These are phyloP conservation scores for Cladosporium sp. DNA, from an alignment of 2,329 filamentous ascomycete genomes.

Conservation along the genomic window DNA sequence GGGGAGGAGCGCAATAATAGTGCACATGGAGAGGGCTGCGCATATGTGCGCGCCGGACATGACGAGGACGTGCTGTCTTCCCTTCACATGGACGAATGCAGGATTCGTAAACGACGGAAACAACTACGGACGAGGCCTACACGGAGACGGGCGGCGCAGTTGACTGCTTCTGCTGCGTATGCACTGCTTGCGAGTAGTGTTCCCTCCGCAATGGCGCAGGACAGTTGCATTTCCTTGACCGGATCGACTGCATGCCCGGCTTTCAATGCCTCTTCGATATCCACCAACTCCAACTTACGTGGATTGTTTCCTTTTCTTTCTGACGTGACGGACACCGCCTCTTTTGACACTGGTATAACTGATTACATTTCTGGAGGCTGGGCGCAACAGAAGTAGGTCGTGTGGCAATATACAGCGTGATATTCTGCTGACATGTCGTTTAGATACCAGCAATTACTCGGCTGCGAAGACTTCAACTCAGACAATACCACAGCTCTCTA, in stretches of 20 bases:
- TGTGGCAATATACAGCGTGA: background rate
- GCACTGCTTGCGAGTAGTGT: slow-evolving; percentile 23
- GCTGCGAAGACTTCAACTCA: slow-evolving; percentile 73
- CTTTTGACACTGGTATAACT: slow-evolving; percentile 73
- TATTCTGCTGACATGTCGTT: slow-evolving; percentile 29
- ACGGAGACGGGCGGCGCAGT: slow-evolving; percentile 3
- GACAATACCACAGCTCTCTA: slow-evolving; percentile 78
- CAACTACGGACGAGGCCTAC: background rate
- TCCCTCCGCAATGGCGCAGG: slow-evolving; percentile 29
- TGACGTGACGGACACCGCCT: slow-evolving; percentile 68
- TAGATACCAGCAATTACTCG: slow-evolving; percentile 78
- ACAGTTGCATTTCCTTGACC: slow-evolving; percentile 62
- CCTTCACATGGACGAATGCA: slow-evolving; percentile 2
- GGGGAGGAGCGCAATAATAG: background rate
- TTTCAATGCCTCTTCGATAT: slow-evolving; percentile 68
- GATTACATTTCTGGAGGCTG: slow-evolving; percentile 72
- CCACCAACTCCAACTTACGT: slow-evolving; percentile 55
- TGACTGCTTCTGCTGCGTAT: slow-evolving; percentile 13
- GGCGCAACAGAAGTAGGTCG: slow-evolving; percentile 68
- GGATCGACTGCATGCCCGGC: slow-evolving; percentile 68
- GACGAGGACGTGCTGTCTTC: slow-evolving; percentile 3
- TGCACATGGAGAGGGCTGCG: background rate
- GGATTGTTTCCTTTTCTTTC: slow-evolving; percentile 74
- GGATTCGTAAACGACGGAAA: slow-evolving; percentile 6
- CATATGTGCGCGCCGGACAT: background rate